Evolutionary conservation across 768 basidiomycete species (phyloP), one percentile per base, ranked within the genome.

Genomic region (Leccinum longicurvipes): DNA sequence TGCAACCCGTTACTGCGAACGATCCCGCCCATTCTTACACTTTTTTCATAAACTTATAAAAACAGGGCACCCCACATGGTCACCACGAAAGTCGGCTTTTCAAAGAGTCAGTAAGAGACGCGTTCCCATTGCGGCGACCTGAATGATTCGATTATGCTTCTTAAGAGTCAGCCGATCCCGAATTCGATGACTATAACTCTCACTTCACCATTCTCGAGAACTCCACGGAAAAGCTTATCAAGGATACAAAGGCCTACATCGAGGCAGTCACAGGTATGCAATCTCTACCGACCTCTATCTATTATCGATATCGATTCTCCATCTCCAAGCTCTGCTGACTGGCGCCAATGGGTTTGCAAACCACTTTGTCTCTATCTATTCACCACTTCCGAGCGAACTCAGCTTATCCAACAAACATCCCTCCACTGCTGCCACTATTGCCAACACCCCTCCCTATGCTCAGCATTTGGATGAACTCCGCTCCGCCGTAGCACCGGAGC

Each of bases 21-120:
- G 60, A 55, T 56, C 55, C 39, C 31, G 28, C 44, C 14, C 29
- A 39, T 49, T 12, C n/a, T 42, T 44, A 34, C n/a, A 41, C 11
- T 54, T 24, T n/a, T 27, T 58, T 49, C 60, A 56, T 27, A 45
- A 29, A 45, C 56, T 68, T 15, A 59, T 29, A 21, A 7, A 23
- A 4, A 24, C 58, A 93, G 95, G 67, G 94, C 95, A 53, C 97
- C 97, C 66, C 93, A 94, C 74, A 75, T 91, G 67, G 77, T 99
- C 69, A 91, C 89, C 55, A 81, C 82, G 65, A 91, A 86, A 77
- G 86, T 89, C 64, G 97, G 97, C 28, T 87, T 93, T 83, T 73
- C 93, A 32, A 96, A 96, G 82, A 95, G 96, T 96, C 68, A 76
- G 84, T 71, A 3, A 42, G 17, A 54, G 19, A 47, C 60, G 15